Base-by-base conservation (phyloP, 768 basidiomycete genomes). In the Leccinum sublutescens region DNA sequence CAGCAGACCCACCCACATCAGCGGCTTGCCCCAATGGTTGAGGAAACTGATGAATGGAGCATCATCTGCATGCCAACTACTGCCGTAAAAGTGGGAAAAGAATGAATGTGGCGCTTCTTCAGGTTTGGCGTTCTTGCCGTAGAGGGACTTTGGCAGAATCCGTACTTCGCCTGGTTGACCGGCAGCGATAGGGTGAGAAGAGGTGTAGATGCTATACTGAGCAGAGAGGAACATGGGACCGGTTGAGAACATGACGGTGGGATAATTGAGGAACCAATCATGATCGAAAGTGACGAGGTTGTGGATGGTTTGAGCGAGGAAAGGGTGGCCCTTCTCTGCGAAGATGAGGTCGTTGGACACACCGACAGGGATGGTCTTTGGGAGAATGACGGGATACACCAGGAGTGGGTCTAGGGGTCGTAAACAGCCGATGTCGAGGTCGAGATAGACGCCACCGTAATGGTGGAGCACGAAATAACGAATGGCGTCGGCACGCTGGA, bases 211-310 rank as follows among this genome's bases (percentile, higher is more conserved):
- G 45, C 93, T 91, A 73, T 96, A 96, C 71, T 97, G 93, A 3
- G 89, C 87, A 1, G 95, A 98, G 12, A 99, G 78, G 76, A 98
- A 99, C 97, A 99, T 99, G 67, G 97, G 97, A 1, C 96, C 96
- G 0, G 97, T 99, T 55, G 94, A 94, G 77, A 99, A 99, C 97
- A 99, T 99, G 79, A 99, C 97, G 27, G 97, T 99, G 33, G 97
- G 97, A 66, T 99, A 99, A 75, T 98, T 97, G 70, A 95, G 85
- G 55, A 97, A 74, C 87, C 93, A 99, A 54, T 86, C 84, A 72
- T 96, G 93, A 76, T 98, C 93, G 71, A 96, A 99, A 21, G 87
- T 87, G 67, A 86, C 81, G 60, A 98, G 84, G 71, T 90, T 93
- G 77, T 95, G 90, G 63, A 98, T 95, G 52, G 93, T 91, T 75